Conservation (phyloP, 768 basidiomycete species). For the Amanita thiersii region DNA sequence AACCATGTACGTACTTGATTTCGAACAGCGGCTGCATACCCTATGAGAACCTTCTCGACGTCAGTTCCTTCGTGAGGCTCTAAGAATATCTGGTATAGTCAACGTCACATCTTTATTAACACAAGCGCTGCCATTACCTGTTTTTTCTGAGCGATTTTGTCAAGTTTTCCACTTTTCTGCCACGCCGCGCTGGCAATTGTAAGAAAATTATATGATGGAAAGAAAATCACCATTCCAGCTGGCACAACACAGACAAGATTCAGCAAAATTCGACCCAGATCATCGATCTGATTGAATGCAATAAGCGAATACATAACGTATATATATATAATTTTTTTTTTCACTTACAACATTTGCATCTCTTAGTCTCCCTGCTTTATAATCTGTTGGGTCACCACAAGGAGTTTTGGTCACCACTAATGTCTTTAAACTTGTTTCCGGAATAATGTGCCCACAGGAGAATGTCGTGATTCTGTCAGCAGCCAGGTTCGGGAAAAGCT, state of each 20-base stretch:
- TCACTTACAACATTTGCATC: constrained; percentile 53
- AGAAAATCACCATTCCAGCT: constrained; percentile 87
- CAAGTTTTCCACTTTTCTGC: constrained; percentile 52
- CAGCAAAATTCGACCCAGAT: constrained; percentile 77
- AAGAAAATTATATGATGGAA: constrained; percentile 86
- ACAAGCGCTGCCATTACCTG: constrained; percentile 32
- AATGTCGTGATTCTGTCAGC: constrained; percentile 63
- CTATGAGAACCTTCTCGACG: constrained; percentile 69
- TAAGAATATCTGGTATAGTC: constrained; percentile 60
- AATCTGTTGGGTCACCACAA: constrained; percentile 63
- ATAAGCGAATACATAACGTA: constrained; percentile 3
- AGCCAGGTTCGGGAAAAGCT: constrained; percentile 67
- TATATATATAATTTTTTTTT: not conserved
- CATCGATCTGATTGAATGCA: constrained; percentile 46
- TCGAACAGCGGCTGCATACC: constrained; percentile 48
- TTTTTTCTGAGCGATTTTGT: constrained; percentile 64
- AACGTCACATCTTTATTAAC: not conserved
- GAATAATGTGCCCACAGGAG: constrained; percentile 91
- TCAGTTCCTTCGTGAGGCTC: constrained; percentile 70
- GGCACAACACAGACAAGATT: constrained; percentile 77
- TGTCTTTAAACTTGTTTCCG: constrained; percentile 66
- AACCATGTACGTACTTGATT: not conserved
- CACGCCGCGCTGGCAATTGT: constrained; percentile 60
- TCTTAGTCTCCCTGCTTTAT: constrained; percentile 70
- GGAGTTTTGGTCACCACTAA: constrained; percentile 73